Evolutionary conservation across 805 yeast species (phyloP), one percentile per base, ranked within the genome.

Genomic region (Yarrowia osloensis): DNA sequence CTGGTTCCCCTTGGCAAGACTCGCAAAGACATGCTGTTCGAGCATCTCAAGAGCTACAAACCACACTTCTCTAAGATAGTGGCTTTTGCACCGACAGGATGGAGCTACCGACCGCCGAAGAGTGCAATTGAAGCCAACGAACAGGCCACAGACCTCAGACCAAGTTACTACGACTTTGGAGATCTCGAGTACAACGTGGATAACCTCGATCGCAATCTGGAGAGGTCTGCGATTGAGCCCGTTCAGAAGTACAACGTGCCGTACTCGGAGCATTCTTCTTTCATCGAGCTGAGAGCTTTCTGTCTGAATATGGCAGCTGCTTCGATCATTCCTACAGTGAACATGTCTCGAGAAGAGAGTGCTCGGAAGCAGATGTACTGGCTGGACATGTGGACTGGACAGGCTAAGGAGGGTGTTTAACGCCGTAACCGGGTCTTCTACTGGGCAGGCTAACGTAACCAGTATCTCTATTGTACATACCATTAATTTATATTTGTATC

Each of bases 211-310:
- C 26, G 54, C 19, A 44, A 79, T 19, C 46, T 21, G 80, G 79
- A 62, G 76, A 74, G 74, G 74, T 77, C 68, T 68, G 71, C 42
- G 57, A 75, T 67, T 66, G 79, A 70, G 71, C 75, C 46, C 47
- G 75, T 80, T 62, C 82, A 86, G 55, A 79, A 86, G 0, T 87
- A 88, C 71, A 76, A 83, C 12, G 84, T 93, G 1, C 98, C 99
- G 0, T 95, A 95, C 73, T 88, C 96, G 73, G 99, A 95, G 74
- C 99, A 95, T 77, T 91, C 97, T 12, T 90, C 97, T 67, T 94
- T 87, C 72, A 79, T 89, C 42, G 99, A 95, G 73, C 80, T 95
- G 42, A 81, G 88, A 13, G 81, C 82, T 66, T 90, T 94, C 73
- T 84, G 88, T 24, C 78, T 83, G 2, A 77, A 82, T 24, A 71